Evolutionary conservation across 306 rosid species (phyloP), one percentile per base, ranked within the genome.

Genomic region (Pterocarpus macrocarpus): DNA sequence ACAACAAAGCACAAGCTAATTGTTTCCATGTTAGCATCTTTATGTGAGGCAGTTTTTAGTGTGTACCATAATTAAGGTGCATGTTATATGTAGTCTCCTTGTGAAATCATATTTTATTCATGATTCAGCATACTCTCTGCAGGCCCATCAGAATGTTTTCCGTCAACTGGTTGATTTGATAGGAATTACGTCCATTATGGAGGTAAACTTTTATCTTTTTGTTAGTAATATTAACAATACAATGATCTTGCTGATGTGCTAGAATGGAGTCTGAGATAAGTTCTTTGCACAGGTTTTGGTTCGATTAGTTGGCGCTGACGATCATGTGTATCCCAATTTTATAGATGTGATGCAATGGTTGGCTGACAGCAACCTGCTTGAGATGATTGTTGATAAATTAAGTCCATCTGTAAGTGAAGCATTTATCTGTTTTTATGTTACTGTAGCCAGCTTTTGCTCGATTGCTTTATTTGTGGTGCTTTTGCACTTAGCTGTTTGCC

Each of bases 111-210:
- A 14, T 49, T 59, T 82, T 45, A 84, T 82, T 82, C 55, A 69
- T 36, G 17, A 73, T 61, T 81, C 43, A 28, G 59, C 47, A 64
- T 85, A 49, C 63, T 69, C 55, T 82, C 71, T 84, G 52, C 91
- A 96, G 99, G 99, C 92, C 68, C 98, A 94, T 85, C 97, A 89
- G 89, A 88, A 94, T 88, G 97, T 96, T 68, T 87, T 96, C 39
- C 87, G 94, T 72, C 97, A 89, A 69, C 78, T 96, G 73, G 98
- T 96, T 78, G 99, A 96, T 90, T 92, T 96, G 89, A 94, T 96
- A 62, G 99, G 99, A 84, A 92, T 90, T 73, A 96, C 99, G 76
- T 96, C 99, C 71, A 96, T 96, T 86, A 96, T 94, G 99, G 98
- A 96, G 99, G 99, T 96, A 80, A 82, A 36, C 41, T 43, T 41